phyloP scores from a whole-genome alignment of 2,329 filamentous ascomycete species.

The Colletotrichum graminicola region DNA sequence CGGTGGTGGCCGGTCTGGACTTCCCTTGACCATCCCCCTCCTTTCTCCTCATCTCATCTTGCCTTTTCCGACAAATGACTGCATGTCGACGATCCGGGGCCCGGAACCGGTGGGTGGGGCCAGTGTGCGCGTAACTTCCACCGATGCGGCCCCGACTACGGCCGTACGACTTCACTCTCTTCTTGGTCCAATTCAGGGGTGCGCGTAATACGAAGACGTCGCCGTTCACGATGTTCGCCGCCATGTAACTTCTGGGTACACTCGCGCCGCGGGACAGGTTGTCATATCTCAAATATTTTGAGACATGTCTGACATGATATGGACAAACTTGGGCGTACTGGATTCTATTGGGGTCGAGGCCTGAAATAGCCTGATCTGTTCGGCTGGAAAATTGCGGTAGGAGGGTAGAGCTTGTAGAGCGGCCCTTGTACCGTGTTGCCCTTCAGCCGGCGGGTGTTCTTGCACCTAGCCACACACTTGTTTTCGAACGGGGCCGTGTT shows the following conservation, averaged over 20 bases:
- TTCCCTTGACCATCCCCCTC: not conserved
- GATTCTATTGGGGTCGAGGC: not conserved
- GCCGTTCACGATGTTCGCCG: slow-evolving; percentile 9
- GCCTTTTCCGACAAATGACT: not conserved
- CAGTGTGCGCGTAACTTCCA: slow-evolving; percentile 6
- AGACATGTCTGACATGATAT: not conserved
- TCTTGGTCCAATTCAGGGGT: not conserved
- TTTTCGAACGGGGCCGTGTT: not conserved
- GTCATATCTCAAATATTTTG: not conserved
- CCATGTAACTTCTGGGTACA: slow-evolving; percentile 8
- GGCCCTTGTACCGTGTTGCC: not conserved
- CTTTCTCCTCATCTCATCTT: not conserved
- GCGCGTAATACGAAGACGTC: not conserved
- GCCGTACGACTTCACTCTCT: slow-evolving; percentile 11
- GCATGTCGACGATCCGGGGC: slow-evolving; percentile 33
- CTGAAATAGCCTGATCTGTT: not conserved
- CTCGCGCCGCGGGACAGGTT: not conserved
- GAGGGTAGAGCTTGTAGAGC: not conserved
- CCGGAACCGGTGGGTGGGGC: slow-evolving; percentile 32
- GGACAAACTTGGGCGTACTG: not conserved
- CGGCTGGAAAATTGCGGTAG: not conserved
- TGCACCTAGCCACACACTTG: not conserved
- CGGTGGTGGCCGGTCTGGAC: slow-evolving; percentile 31
- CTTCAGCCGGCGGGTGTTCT: not conserved
- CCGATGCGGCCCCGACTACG: slow-evolving; percentile 24